phyloP scores from a whole-genome alignment of 768 basidiomycete species.

The Hygrophorus pudorinus region DNA sequence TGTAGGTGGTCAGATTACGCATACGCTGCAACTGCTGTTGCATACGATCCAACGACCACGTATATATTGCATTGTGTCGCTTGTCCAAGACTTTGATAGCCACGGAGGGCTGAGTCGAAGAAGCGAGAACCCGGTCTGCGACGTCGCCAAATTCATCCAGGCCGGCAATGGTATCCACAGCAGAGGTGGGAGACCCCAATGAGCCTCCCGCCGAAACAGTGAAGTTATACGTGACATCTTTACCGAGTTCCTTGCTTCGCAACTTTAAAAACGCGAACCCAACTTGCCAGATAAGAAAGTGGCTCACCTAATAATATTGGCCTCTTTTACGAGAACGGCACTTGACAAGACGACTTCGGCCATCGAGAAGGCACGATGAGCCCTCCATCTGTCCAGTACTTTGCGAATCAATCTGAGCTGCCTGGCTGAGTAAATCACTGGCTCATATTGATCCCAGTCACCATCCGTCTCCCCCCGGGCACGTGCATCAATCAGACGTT shows the following conservation, averaged over 20 bases:
- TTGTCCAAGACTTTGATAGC: constrained; percentile 89
- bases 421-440: constrained; percentile 71
- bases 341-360: constrained; percentile 79
- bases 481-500: constrained; percentile 64
- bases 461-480: constrained; percentile 68
- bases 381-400: constrained; percentile 79
- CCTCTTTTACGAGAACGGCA: constrained; percentile 86
- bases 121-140: constrained; percentile 69
- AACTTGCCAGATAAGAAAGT: constrained; percentile 1
- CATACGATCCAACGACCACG: constrained; percentile 86
- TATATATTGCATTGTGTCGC: constrained; percentile 76
- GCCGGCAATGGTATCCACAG: constrained; percentile 77
- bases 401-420: constrained; percentile 77
- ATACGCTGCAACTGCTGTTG: constrained; percentile 85
- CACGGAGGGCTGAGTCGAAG: constrained; percentile 70
- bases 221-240: constrained; percentile 88
- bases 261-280: constrained; percentile 1
- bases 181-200: constrained; percentile 69
- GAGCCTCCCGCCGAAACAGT: constrained; percentile 78
- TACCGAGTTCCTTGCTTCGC: constrained; percentile 71
- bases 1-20: constrained; percentile 85
- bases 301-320: constrained; percentile 79
- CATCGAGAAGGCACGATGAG: constrained; percentile 82
- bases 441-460: constrained; percentile 58
- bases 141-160: constrained; percentile 91